Evolutionary conservation across 306 rosid species (phyloP).

Genomic region (Cyamopsis tetragonoloba): DNA sequence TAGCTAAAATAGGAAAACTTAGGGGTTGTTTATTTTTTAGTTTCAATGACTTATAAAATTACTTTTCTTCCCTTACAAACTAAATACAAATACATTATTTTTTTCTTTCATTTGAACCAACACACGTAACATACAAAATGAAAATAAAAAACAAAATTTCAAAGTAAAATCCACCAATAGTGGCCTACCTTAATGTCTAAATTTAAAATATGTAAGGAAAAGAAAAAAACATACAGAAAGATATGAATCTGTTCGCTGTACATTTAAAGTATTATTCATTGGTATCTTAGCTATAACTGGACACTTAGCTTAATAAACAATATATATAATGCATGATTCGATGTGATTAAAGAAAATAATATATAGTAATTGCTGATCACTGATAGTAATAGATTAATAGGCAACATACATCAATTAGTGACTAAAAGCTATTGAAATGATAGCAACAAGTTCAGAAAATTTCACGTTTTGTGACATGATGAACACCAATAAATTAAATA

Average conservation of each 20-base stretch:
- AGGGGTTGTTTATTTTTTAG: not conserved
- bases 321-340: not conserved
- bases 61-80: too few species aligned
- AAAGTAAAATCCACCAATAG: too few species aligned
- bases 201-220: not conserved
- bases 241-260: not conserved
- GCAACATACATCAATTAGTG: too few species aligned
- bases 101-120: too few species aligned
- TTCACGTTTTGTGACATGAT: conserved; percentile 12
- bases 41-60: not conserved
- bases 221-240: not conserved
- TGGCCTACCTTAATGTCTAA: not conserved
- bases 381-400: not conserved
- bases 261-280: not conserved
- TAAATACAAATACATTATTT: too few species aligned
- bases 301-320: too few species aligned
- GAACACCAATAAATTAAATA: too few species aligned
- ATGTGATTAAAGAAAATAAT: not conserved
- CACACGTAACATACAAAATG: too few species aligned
- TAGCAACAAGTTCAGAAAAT: conserved; percentile 15
- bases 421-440: conserved; percentile 26
- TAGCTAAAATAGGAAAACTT: not conserved
- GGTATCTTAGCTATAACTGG: not conserved
- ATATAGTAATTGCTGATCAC: not conserved
- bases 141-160: too few species aligned